Conservation (phyloP, 1,284 basidiomycete genomes). For the Ganoderma lingzhi region DNA sequence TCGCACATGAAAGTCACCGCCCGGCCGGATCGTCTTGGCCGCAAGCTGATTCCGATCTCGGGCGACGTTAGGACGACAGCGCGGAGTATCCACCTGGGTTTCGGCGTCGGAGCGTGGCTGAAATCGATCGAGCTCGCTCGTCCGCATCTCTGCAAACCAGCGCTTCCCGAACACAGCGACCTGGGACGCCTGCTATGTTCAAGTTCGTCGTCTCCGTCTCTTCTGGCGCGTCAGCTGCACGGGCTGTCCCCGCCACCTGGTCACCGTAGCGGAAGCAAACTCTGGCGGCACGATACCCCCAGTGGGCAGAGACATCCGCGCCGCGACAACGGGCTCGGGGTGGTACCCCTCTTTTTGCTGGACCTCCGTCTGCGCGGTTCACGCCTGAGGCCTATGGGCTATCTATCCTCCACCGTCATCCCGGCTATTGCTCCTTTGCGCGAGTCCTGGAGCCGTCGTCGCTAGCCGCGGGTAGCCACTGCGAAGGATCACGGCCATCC, state of each 20-base stretch:
- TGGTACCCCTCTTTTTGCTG: conserved; percentile 35
- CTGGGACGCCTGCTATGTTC: conserved; percentile 31
- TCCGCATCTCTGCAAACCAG: conserved; percentile 26
- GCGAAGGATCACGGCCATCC: conserved; percentile 15
- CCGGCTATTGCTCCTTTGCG: conserved; percentile 31
- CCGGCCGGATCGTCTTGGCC: neutral
- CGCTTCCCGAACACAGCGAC: conserved; percentile 28
- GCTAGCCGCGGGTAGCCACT: conserved; percentile 22
- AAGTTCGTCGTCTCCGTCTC: conserved; percentile 31
- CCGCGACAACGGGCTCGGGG: conserved; percentile 34
- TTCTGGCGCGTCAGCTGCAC: conserved; percentile 25
- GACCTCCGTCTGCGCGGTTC: conserved; percentile 24
- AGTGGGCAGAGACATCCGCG: conserved; percentile 34
- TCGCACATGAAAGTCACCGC: neutral
- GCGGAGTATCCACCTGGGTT: conserved; percentile 27
- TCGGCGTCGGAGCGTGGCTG: conserved; percentile 33
- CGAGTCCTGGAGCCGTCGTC: conserved; percentile 28
- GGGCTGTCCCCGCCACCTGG: conserved; percentile 32
- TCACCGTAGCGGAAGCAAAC: conserved; percentile 47
- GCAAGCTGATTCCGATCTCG: conserved; percentile 1
- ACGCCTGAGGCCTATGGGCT: conserved; percentile 42
- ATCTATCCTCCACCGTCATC: conserved; percentile 34
- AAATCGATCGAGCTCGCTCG: conserved; percentile 33
- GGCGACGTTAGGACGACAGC: conserved; percentile 7
- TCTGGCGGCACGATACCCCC: conserved; percentile 41